Evolutionary conservation across 768 basidiomycete genomes (phyloP).

Genomic region (Leccinum aurantiacum): DNA sequence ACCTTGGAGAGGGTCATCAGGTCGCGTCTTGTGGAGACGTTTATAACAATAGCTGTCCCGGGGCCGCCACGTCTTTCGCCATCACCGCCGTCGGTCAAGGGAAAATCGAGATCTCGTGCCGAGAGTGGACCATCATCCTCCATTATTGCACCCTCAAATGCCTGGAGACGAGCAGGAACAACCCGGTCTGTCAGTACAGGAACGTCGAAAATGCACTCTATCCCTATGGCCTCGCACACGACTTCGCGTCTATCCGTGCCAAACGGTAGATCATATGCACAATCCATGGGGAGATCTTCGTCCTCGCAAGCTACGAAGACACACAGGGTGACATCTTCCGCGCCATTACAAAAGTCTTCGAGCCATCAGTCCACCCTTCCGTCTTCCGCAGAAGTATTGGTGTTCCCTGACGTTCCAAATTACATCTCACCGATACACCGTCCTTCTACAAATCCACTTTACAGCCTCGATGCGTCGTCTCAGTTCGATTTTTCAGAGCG

Average conservation of each 20-base stretch:
- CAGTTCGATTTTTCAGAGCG: constrained; percentile 53
- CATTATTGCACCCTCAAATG: constrained; percentile 5
- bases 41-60: constrained; percentile 56
- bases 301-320: constrained; percentile 19
- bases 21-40: constrained; percentile 77
- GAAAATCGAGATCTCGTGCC: constrained; percentile 23
- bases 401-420: constrained; percentile 44
- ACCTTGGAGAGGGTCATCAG: constrained; percentile 68
- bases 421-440: constrained; percentile 79
- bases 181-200: constrained; percentile 20
- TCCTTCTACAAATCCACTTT: constrained; percentile 83
- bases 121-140: constrained; percentile 25
- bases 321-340: constrained; percentile 27
- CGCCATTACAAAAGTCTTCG: constrained; percentile 25
- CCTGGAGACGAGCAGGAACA: constrained; percentile 4
- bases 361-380: constrained; percentile 26
- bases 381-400: constrained; percentile 13
- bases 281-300: constrained; percentile 19
- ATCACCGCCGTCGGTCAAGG: constrained; percentile 29
- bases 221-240: constrained; percentile 5
- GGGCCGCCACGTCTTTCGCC: constrained; percentile 24
- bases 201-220: constrained; percentile 16
- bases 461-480: constrained; percentile 54
- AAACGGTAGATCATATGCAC: constrained; percentile 18
- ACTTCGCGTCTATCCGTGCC: constrained; percentile 13